Evolutionary conservation across 441 rosid genomes (phyloP).

Genomic region (Pelargonium cotyledonis): DNA sequence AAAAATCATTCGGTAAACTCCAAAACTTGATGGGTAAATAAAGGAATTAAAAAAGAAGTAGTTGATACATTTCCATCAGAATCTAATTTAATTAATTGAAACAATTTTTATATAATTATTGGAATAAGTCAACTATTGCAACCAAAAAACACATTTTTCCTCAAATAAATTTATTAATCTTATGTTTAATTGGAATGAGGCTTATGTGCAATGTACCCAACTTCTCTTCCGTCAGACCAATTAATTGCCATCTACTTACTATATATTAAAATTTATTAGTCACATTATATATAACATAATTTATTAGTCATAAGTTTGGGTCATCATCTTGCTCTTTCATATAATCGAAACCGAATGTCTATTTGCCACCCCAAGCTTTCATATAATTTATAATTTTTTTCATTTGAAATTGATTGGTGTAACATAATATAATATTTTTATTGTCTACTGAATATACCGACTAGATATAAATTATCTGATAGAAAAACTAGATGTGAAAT

Average conservation of each 20-base stretch:
- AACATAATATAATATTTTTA: background rate
- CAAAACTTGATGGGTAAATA: too few relatives aligned
- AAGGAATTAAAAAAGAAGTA: background rate
- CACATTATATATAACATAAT: background rate
- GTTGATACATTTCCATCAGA: background rate
- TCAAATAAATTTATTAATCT: background rate
- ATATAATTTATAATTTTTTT: background rate
- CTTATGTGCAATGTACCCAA: background rate
- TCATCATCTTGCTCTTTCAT: background rate
- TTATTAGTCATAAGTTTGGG: background rate
- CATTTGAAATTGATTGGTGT: background rate
- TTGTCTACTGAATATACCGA: too few relatives aligned
- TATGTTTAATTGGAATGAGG: background rate
- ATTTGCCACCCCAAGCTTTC: background rate
- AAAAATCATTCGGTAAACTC: too few relatives aligned
- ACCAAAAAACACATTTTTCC: background rate
- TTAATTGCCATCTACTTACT: background rate
- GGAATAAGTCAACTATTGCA: background rate
- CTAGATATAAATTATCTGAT: too few relatives aligned
- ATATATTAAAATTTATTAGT: background rate
- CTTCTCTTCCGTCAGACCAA: background rate
- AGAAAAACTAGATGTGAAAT: too few relatives aligned
- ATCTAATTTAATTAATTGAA: background rate
- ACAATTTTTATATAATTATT: too few relatives aligned
- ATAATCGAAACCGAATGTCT: background rate